Evolutionary conservation across 192 early-diverging fungal genomes (phyloP), one percentile per base, ranked within the genome.

Genomic region (Backusella liffmaniae): DNA sequence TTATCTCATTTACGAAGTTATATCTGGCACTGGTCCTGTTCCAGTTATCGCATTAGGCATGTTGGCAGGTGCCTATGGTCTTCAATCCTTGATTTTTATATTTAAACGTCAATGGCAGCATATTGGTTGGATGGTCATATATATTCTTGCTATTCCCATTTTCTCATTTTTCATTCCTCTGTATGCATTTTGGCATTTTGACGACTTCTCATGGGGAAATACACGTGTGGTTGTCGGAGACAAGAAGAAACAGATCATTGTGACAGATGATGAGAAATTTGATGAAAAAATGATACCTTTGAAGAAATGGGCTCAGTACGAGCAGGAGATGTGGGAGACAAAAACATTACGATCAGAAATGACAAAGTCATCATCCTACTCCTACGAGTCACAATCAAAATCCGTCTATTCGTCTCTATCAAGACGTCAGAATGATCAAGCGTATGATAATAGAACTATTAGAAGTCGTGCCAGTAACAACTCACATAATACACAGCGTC

Each of bases 191-290:
- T 99, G 98, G 98, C 96, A 97, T 86, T 96, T 98, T 83, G 98
- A 99, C 80, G 96, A 99, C 79, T 99, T 99, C 79, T 97, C 95
- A n/a, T 99, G 98, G 98, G 98, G 97, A 72, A 97, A 79, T 66
- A 79, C 78, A 15, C 77, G 77, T 62, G 77, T 88, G 21, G 87
- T 91, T 0, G 84, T 88, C 8, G 90, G 90, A 37, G 86, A 88
- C 66, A 84, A 85, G 68, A 89, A 81, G 79, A 86, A 82, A 29
- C 85, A 90, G 30, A 82, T 84, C 42, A 85, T 85, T 76, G 82
- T 84, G 34, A 84, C 85, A 39, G 90, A 91, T 30, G 89, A 89
- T 16, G 90, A 91, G 74, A 82, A 91, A 77, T 94, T 94, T 76
- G 89, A 95, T 82, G 92, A 92, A 6, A 84, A 86, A 46, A 84